These are phyloP conservation scores for Mycena galericulata DNA, from an alignment of 768 basidiomycete genomes.

Conservation along the genomic window DNA sequence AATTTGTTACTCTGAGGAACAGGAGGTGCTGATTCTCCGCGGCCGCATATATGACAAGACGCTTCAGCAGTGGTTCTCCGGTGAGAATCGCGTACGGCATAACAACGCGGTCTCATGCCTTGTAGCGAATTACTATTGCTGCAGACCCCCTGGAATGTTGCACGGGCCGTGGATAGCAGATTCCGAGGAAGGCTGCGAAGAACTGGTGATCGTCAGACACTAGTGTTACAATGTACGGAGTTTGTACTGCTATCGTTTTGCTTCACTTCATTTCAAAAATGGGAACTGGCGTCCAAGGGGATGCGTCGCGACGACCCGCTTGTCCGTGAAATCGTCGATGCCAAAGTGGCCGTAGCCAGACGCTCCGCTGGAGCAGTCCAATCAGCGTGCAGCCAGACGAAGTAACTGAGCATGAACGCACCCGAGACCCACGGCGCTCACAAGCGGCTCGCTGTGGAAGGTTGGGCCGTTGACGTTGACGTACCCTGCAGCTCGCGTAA, in stretches of 20 bases:
- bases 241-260: too few relatives aligned
- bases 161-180: too few relatives aligned
- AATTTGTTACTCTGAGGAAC: too few relatives aligned
- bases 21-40: not conserved
- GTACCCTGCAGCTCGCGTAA: constrained; percentile 49
- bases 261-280: constrained; percentile 49
- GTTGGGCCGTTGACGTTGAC: constrained; percentile 65
- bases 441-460: constrained; percentile 14
- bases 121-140: too few relatives aligned
- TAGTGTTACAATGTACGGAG: too few relatives aligned
- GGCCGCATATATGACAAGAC: not conserved
- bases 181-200: too few relatives aligned
- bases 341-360: constrained; percentile 69
- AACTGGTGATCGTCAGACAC: too few relatives aligned
- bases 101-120: too few relatives aligned
- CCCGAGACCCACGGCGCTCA: constrained; percentile 25
- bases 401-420: not conserved
- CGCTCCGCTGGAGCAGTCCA: constrained; percentile 41
- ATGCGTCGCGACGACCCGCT: constrained; percentile 56
- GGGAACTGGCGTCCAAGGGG: constrained; percentile 44
- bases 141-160: too few relatives aligned
- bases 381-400: constrained; percentile 54
- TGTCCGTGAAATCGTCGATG: constrained; percentile 61
- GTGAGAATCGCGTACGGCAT: too few relatives aligned
- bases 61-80: not conserved